phyloP scores from a whole-genome alignment of 139 green algal species.

The Chlorella ohadii region DNA sequence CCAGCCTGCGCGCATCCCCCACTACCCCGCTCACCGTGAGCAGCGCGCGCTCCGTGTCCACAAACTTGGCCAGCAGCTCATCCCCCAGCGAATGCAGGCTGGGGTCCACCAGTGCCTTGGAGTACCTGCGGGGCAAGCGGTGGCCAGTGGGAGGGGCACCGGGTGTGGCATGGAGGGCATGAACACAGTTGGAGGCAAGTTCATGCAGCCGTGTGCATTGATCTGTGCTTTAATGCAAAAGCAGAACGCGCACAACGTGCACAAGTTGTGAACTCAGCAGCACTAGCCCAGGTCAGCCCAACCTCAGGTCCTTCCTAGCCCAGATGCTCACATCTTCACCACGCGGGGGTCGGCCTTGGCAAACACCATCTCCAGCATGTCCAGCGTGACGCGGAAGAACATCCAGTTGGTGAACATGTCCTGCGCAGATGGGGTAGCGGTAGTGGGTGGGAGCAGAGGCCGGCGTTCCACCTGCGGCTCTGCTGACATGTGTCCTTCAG shows the following conservation, averaged over 20 bases:
- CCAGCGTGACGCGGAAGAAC: constrained; percentile 96
- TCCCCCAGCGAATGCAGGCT: constrained; percentile 72
- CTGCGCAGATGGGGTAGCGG: constrained; percentile 35
- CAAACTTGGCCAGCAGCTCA: constrained; percentile 70
- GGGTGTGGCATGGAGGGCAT: not conserved
- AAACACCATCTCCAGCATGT: constrained; percentile 99
- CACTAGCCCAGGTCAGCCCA: too few relatives aligned
- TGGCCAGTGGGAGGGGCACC: not conserved
- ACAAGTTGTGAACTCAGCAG: too few relatives aligned
- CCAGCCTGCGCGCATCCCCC: too few relatives aligned
- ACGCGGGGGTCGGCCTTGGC: constrained; percentile 95
- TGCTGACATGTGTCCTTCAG: too few relatives aligned
- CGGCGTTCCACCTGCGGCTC: too few relatives aligned
- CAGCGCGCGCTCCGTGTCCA: constrained; percentile 56
- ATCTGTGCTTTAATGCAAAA: too few relatives aligned
- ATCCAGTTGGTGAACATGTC: constrained; percentile 97
- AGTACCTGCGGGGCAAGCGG: constrained; percentile 39
- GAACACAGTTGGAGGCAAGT: too few relatives aligned
- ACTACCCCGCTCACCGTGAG: constrained; percentile 50
- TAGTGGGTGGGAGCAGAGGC: too few relatives aligned
- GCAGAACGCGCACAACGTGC: too few relatives aligned
- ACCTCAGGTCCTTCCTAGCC: too few relatives aligned
- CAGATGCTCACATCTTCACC: constrained; percentile 62
- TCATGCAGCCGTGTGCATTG: too few relatives aligned
- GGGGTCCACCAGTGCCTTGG: constrained; percentile 49